Evolutionary conservation across 768 basidiomycete genomes (phyloP), one percentile per base, ranked within the genome.

Genomic region (Exidia glandulosa): DNA sequence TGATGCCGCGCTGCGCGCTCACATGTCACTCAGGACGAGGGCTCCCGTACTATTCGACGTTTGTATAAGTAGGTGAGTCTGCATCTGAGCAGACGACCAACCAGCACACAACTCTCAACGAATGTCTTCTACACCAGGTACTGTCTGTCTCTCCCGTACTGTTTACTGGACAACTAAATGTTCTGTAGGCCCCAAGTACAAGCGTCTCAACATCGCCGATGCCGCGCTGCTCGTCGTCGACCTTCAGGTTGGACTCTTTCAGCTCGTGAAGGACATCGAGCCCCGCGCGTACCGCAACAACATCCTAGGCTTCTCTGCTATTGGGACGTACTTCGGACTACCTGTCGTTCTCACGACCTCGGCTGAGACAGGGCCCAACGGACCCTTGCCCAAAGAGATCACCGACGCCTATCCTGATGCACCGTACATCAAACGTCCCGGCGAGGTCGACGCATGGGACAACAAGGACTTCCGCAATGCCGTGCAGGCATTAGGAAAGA

Each of bases 381-480:
- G 79, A 2, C 78, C 77, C 3, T 68, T 80, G 7, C 77, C 76
- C 14, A 68, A 69, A 59, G 79, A 79, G 61, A 74, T 81, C 37
- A 27, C 73, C 19, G 74, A 69, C 1, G 74, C 79, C 75, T 74
- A 80, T 59, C 75, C 77, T 1, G 64, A 76, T 57, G 76, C 76
- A 0, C 71, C 77, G 14, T 65, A 73, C 61, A 76, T 80, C 70
- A 76, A 75, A 67, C 72, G 79, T 14, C 67, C 75, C 29, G 79
- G 77, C 2, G 77, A 81, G 64, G 79, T 81, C 16, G 68, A 81
- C 59, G 79, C 79, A 7, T 81, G 79, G 79, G 78, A 81, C 64
- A 79, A 77, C 64, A 59, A 67, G 4, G 77, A 78, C 58, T 79
- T 81, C 71, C 70, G 75, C 37, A 69, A 68, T 2, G 79, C 79